Conservation (phyloP, 305 asterid species). For the Fraxinus albicans region DNA sequence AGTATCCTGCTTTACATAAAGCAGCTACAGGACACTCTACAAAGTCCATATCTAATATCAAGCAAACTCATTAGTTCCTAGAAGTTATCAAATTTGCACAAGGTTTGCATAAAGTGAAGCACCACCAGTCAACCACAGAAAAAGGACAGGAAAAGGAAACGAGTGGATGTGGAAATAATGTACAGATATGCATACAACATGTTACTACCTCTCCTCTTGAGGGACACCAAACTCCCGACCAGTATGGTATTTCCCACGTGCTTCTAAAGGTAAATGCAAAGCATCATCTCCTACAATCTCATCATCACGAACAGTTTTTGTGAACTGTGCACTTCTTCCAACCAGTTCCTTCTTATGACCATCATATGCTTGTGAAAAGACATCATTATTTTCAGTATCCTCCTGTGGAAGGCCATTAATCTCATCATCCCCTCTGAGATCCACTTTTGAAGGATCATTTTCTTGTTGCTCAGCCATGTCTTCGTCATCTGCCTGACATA, state of each 20-base stretch:
- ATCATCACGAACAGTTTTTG: conserved; percentile 31
- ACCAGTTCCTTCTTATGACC: conserved; percentile 45
- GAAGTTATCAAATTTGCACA: not conserved
- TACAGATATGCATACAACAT: conserved; percentile 15
- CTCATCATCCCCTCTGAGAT: conserved; percentile 48
- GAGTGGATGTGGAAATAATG: conserved; percentile 7
- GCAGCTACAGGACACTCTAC: not conserved
- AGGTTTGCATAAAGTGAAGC: not conserved
- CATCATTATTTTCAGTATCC: conserved; percentile 38
- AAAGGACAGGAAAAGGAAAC: conserved; percentile 2
- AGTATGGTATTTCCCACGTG: conserved; percentile 24
- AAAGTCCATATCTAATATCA: not conserved
- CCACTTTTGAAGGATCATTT: conserved; percentile 37
- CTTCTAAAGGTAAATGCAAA: conserved; percentile 36
- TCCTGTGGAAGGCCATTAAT: conserved; percentile 47
- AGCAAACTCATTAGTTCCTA: conserved; percentile 8
- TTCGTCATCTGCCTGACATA: conserved; percentile 65
- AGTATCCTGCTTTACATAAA: not conserved
- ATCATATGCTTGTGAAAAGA: conserved; percentile 42
- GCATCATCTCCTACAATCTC: conserved; percentile 43
- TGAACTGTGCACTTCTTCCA: conserved; percentile 42
- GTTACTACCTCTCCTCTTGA: conserved; percentile 53
- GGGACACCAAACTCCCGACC: conserved; percentile 39
- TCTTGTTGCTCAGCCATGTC: conserved; percentile 53
- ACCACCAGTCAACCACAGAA: conserved; percentile 6